These are phyloP conservation scores for Boletus mariae DNA, from an alignment of 1,284 basidiomycete species.

Conservation along the genomic window DNA sequence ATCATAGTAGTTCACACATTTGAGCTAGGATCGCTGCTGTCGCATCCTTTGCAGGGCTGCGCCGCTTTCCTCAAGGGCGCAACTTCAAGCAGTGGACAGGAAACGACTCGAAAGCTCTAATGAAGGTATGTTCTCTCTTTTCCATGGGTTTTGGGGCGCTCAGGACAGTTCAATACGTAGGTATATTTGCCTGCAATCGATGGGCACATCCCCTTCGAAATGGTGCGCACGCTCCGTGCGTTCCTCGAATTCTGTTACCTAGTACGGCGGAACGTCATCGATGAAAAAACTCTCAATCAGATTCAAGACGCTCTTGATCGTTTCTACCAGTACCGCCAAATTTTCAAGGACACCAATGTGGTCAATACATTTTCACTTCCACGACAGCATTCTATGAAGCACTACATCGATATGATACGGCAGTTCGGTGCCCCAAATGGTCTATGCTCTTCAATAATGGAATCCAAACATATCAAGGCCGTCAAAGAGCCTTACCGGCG, in stretches of 20 bases:
- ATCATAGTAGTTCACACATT: too few relatives aligned
- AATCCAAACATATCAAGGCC: conserved; percentile 2
- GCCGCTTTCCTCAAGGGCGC: conserved; percentile 16
- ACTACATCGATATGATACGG: background rate
- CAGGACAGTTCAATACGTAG: background rate
- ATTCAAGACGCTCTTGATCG: background rate
- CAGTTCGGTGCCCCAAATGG: background rate
- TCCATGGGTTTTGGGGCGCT: too few relatives aligned
- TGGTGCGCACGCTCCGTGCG: background rate
- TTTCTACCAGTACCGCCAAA: background rate
- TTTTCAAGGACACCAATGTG: background rate
- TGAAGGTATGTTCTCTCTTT: background rate
- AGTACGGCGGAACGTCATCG: background rate
- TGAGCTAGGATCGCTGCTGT: too few relatives aligned
- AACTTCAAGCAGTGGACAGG: conserved; percentile 23
- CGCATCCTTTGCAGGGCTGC: conserved; percentile 2
- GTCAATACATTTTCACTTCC: background rate
- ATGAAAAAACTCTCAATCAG: too few relatives aligned
- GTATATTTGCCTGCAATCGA: background rate
- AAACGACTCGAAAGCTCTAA: background rate
- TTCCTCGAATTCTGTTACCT: background rate
- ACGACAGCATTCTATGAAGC: background rate
- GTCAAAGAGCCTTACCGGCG: background rate
- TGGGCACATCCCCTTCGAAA: background rate
- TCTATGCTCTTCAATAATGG: conserved; percentile 2